Base-by-base conservation (phyloP, 257 asterid genomes). In the Echium plantagineum region DNA sequence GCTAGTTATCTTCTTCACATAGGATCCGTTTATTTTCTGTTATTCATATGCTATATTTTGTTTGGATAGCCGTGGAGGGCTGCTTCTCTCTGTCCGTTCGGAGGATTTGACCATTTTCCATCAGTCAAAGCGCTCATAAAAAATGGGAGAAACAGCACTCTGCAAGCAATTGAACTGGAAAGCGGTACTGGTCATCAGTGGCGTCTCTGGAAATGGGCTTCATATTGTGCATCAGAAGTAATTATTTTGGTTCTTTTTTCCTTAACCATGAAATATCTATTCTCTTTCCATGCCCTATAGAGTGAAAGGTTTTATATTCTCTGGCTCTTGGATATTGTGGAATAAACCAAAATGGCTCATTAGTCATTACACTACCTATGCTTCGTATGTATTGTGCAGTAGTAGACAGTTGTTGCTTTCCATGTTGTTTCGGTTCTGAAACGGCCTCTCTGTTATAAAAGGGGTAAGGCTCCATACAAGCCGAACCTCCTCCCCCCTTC, bases 141-240 rank as follows among this genome's bases (percentile, higher is more conserved):
- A 81, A 89, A 84, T 72, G 96, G 99, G 57, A 84, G 84, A 80
- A 84, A 78, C 72, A 80, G 95, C 72, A 75, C 68, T 77, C 83
- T 93, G 66, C 99, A 89, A 69, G 89, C 99, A 66, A 73, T 86
- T 61, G 99, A 93, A 78, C 78, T 84, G 60, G 99, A 93, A 78
- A 89, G 94, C 75, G 99, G 99, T 66, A 69, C 77, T 63, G 97
- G 97, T 63, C 94, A 72, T 70, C 99, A 86, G 55, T 86, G 86
- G 83, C 89, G 77, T 68, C 95, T 93, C 64, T 93, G 97, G 97
- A 93, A 84, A 75, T 93, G 99, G 99, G 97, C 99, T 72, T 82
- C 94, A 65, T 93, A 81, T 76, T 77, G 94, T 86, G 95, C 99
- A 63, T 93, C 99, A 20, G 96, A 93, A 86, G 98, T 93, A 86